These are phyloP conservation scores for Epichloe coenophiala DNA, from an alignment of 2,329 filamentous ascomycete species.

Conservation along the genomic window DNA sequence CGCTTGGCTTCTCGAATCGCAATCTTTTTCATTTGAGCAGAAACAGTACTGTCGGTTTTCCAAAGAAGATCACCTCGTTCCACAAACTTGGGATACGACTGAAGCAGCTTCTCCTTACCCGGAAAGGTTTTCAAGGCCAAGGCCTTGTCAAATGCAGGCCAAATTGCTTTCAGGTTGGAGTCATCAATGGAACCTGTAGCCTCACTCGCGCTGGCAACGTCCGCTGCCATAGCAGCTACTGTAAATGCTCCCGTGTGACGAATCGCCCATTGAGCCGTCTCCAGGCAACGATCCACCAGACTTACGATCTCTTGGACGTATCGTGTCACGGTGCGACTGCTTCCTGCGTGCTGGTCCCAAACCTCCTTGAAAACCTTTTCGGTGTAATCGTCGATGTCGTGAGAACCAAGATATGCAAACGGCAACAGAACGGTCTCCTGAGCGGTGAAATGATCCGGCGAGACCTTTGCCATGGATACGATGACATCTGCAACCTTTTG, in stretches of 20 bases:
- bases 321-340: slow-evolving; percentile 64
- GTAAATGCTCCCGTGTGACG: slow-evolving; percentile 80
- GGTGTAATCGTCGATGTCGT: slow-evolving; percentile 72
- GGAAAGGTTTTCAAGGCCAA: slow-evolving; percentile 83
- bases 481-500: slow-evolving; percentile 70
- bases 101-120: slow-evolving; percentile 75
- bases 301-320: slow-evolving; percentile 72
- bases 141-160: slow-evolving; percentile 73
- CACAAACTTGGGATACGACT: slow-evolving; percentile 67
- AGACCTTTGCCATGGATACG: slow-evolving; percentile 69
- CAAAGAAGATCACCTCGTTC: slow-evolving; percentile 48
- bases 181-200: slow-evolving; percentile 45
- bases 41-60: slow-evolving; percentile 36
- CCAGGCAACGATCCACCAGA: slow-evolving; percentile 54
- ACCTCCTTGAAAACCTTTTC: slow-evolving; percentile 68
- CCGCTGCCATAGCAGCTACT: slow-evolving; percentile 57
- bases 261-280: slow-evolving; percentile 75
- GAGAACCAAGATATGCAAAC: slow-evolving; percentile 75
- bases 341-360: slow-evolving; percentile 85
- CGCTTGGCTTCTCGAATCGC: slow-evolving; percentile 77
- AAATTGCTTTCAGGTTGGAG: slow-evolving; percentile 50
- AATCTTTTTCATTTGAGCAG: slow-evolving; percentile 64
- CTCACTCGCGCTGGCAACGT: slow-evolving; percentile 47
- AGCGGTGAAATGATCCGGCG: slow-evolving; percentile 74
- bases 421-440: slow-evolving; percentile 66